Evolutionary conservation across 768 basidiomycete genomes (phyloP), one percentile per base, ranked within the genome.

Genomic region (Suillus fuscotomentosus): DNA sequence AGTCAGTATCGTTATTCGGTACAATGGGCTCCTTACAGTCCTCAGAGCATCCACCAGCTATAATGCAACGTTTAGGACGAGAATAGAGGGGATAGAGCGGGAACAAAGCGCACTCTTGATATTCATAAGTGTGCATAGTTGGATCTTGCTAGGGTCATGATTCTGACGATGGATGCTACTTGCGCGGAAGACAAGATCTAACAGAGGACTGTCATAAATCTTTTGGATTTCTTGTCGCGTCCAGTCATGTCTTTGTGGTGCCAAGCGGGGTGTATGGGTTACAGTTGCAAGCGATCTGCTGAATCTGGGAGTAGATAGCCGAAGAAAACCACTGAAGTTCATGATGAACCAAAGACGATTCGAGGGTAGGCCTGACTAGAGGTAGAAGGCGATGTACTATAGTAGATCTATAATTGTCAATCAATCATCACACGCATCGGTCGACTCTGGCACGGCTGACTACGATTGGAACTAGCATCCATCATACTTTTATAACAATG

Each of bases 91-190:
- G 69, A 73, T 73, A 75, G 61, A 70, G 69, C 63, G 70, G 62
- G 56, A 51, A 56, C 65, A n/a, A 42, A 64, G 83, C 90, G 69
- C 76, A 93, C 95, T 95, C 79, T 99, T 99, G 78, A 99, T 99
- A 75, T 99, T 99, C 91, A 99, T 95, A 38, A 99, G 83, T 5
- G 97, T 99, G 71, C 96, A 98, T 39, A 99, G 84, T 78, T 99
- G 97, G 38, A 99, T 87, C 81, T 97, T 94, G 70, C 78, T 83
- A 39, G 95, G 89, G 78, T 96, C 91, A 69, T 97, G 94, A 75
- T 91, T 82, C 72, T 89, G 84, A 68, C 96, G 83, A 76, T 99
- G 97, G 13, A 96, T 84, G 3, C 85, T 76, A 15, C 95, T 92
- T 42, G 97, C 90, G 60, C 87, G 86, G 76, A 91, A 98, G 65